Percentiles rank a stretch among this genome's conserved stretches.
These are phyloP conservation scores for Pseudogymnoascus sp. DNA, from an alignment of 2,329 filamentous ascomycete species.

Conservation along the genomic window DNA sequence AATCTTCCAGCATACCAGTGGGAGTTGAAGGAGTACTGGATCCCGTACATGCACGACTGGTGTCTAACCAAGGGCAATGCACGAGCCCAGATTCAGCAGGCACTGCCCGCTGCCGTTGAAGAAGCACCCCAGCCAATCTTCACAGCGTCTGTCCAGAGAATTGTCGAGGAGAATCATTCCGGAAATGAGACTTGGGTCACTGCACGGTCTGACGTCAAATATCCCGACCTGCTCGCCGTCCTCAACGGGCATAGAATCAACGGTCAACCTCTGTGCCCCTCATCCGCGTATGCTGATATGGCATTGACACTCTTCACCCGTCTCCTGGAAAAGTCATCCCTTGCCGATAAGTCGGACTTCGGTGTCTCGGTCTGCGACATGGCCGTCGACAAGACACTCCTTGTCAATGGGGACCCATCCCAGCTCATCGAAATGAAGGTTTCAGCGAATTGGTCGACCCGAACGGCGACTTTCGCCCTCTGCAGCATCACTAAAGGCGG, in stretches of 20 bases:
- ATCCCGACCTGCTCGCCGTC: slow-evolving; percentile 44
- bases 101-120: slow-evolving; percentile 29
- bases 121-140: slow-evolving; percentile 31
- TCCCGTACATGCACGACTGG: slow-evolving; percentile 48
- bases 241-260: slow-evolving; percentile 51
- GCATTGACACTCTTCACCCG: slow-evolving; percentile 50
- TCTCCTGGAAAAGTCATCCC: slow-evolving; percentile 39
- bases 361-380: slow-evolving; percentile 42
- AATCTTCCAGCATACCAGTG: slow-evolving; percentile 49
- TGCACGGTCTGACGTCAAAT: slow-evolving; percentile 45
- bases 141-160: slow-evolving; percentile 44
- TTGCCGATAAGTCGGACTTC: no score
- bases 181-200: slow-evolving; percentile 42
- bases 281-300: slow-evolving; percentile 51
- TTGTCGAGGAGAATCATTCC: slow-evolving; percentile 45
- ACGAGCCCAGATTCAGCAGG: slow-evolving; percentile 39
- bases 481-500: slow-evolving; percentile 42
- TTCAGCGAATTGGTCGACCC: slow-evolving; percentile 37
- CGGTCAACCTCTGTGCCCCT: slow-evolving; percentile 42
- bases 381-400: slow-evolving; percentile 48
- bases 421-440: slow-evolving; percentile 46
- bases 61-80: slow-evolving; percentile 52
- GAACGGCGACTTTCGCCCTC: slow-evolving; percentile 36
- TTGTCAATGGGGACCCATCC: slow-evolving; percentile 29
- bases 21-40: slow-evolving; percentile 48